A percentile compares a stretch with the other conserved stretches of the same genome.
Conservation (phyloP, 1,284 basidiomycete genomes). For the Papiliotrema terrestris region DNA sequence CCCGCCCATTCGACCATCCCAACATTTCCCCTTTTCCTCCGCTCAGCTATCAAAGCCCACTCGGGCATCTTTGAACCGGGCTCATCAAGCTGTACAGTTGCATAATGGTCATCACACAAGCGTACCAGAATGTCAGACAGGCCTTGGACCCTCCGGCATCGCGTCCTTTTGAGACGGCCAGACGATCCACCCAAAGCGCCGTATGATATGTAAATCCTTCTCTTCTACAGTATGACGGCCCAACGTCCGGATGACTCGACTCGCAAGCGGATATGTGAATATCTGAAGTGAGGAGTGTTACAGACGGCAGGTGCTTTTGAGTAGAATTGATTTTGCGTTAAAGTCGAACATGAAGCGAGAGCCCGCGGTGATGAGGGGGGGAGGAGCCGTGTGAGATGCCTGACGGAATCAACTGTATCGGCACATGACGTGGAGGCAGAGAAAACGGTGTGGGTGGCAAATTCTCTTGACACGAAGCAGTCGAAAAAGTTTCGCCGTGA, state of each 20-base stretch:
- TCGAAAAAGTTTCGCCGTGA: conserved; percentile 1
- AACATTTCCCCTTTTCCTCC: too few relatives aligned
- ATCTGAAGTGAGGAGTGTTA: not conserved
- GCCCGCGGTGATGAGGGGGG: not conserved
- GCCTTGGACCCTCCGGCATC: conserved; percentile 11
- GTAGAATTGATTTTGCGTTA: conserved; percentile 9
- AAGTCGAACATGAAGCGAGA: not conserved
- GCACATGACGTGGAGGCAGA: not conserved
- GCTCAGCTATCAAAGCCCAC: too few relatives aligned
- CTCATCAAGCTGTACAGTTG: too few relatives aligned
- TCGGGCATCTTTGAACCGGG: too few relatives aligned
- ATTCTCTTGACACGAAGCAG: not conserved
- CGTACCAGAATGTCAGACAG: conserved; percentile 9
- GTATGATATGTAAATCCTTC: conserved; percentile 3
- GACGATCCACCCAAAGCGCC: conserved; percentile 12
- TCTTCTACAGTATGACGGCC: conserved; percentile 14
- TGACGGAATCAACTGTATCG: not conserved
- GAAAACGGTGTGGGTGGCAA: not conserved
- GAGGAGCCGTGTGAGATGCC: not conserved
- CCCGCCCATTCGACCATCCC: too few relatives aligned
- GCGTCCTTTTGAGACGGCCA: not conserved
- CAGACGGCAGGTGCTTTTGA: conserved; percentile 5
- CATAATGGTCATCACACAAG: not conserved
- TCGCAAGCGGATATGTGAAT: not conserved
- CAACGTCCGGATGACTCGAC: conserved; percentile 1